Base-by-base conservation (phyloP, 2,329 filamentous ascomycete species). In the Arthroderma uncinatum region DNA sequence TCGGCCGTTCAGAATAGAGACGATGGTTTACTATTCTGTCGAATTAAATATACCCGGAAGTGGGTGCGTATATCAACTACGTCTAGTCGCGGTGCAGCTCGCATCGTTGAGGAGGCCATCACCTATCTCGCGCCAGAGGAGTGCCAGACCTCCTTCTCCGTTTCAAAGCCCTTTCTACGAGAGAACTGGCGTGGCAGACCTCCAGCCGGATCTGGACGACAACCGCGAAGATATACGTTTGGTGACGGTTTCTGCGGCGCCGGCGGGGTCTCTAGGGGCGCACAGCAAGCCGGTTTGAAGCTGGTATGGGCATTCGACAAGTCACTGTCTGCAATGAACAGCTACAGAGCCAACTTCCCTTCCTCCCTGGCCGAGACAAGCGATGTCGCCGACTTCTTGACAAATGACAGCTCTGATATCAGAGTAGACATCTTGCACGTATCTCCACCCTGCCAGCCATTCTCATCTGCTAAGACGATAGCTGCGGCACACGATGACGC, bases 371-470 rank as follows among this genome's bases (percentile, higher is more conserved):
- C 66, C 4, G 67, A 74, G 0, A 70, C 75, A 0, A 65, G 69
- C 0, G 67, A 74, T 0, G 72, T 86, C 0, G 77, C 79, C 48
- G 63, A 76, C 4, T 71, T 76, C 25, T 58, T 75, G 3, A 69
- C 68, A 0, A 68, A 68, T 7, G 40, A 62, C 2, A 23, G 60
- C 0, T 62, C 70, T 0, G 65, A 69, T 1, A 61, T 76, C 7
- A 73, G 74, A 2, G 79, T 85, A 0, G 87, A 93, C 62, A 73
- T 92, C 1, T 71, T 88, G 0, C 89, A 94, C 61, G 70, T 90
- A 0, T 89, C 85, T 0, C 87, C 87, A 0, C 88, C 89, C 0
- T 94, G 89, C 57, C 87, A 92, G 62, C 82, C 79, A 1, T 91
- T 84, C 67, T 91, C 87, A 0, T 81, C 82, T 0, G 85, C 84